A percentile compares a stretch with the other conserved stretches of the same genome.
These are phyloP conservation scores for Rasamsonia emersonii DNA, from an alignment of 2,329 filamentous ascomycete genomes.

Conservation along the genomic window DNA sequence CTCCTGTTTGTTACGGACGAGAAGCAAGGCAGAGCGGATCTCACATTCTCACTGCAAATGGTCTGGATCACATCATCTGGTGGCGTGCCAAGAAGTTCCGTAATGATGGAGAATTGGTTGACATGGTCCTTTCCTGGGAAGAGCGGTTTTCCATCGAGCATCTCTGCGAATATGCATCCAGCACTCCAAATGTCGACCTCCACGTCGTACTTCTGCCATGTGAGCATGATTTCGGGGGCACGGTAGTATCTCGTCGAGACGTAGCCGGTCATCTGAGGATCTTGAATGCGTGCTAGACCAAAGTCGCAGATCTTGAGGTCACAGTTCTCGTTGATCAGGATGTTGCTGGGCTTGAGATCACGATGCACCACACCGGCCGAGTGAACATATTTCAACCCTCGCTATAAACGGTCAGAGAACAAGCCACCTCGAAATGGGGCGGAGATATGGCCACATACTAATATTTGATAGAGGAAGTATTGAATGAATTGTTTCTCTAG, in stretches of 20 bases:
- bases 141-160: constrained; percentile 95
- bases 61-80: constrained; percentile 98
- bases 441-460: constrained; percentile 53
- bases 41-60: constrained; percentile 94
- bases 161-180: constrained; percentile 97
- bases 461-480: constrained; percentile 98
- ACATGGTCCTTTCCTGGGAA: constrained; percentile 99
- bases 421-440: not conserved
- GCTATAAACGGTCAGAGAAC: constrained; percentile 45
- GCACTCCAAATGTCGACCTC: constrained; percentile 99
- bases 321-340: constrained; percentile 98
- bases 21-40: constrained; percentile 25
- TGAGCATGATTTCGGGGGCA: constrained; percentile 98
- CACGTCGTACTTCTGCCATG: constrained; percentile 99
- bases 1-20: constrained; percentile 1
- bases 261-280: constrained; percentile 99
- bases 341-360: constrained; percentile 97
- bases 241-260: constrained; percentile 98
- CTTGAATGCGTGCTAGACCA: constrained; percentile 91
- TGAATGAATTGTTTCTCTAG: constrained; percentile 99
- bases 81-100: constrained; percentile 88
- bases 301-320: constrained; percentile 99
- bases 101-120: constrained; percentile 99
- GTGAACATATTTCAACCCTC: constrained; percentile 97
- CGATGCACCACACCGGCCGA: constrained; percentile 96